Percentiles rank a stretch among this genome's conserved stretches.
phyloP scores from a whole-genome alignment of 352 stramenopile genomes.

The Thalassiosira mediterranea region DNA sequence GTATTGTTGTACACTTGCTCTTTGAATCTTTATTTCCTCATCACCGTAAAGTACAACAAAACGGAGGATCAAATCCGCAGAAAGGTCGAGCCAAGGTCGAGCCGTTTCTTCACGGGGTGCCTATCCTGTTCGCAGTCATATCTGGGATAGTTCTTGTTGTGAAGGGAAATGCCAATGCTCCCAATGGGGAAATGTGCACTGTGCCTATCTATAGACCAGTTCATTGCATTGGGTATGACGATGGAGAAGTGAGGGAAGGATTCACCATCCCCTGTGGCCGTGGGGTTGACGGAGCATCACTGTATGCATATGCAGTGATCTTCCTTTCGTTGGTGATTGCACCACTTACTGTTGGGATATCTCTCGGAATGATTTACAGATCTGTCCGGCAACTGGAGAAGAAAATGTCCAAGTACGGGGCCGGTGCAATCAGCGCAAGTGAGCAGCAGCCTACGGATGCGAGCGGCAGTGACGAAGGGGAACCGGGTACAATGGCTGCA shows the following conservation, averaged over 20 bases:
- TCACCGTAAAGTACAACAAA: constrained; percentile 14
- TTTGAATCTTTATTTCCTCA: constrained; percentile 18
- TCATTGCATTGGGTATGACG: constrained; percentile 26
- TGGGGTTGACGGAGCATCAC: background rate
- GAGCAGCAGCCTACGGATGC: too few species aligned
- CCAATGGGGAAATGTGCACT: background rate
- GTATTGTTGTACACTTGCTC: constrained; percentile 5
- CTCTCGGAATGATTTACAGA: constrained; percentile 3
- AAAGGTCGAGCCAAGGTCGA: too few species aligned
- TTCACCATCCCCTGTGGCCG: constrained; percentile 25
- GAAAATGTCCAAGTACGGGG: background rate
- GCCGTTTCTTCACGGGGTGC: constrained; percentile 20
- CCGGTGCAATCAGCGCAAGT: too few species aligned
- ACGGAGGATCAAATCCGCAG: constrained; percentile 8
- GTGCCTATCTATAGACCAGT: constrained; percentile 11
- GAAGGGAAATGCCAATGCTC: background rate
- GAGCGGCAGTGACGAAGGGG: too few species aligned
- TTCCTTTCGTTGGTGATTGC: background rate
- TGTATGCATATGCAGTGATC: background rate
- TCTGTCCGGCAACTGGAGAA: background rate
- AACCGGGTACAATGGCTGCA: too few species aligned
- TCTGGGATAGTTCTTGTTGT: background rate
- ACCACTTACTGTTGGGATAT: constrained; percentile 1
- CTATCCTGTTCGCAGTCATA: constrained; percentile 1
- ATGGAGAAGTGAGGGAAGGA: constrained; percentile 23